These are phyloP conservation scores for Leccinellum luteum DNA, from an alignment of 768 basidiomycete genomes.

Conservation along the genomic window DNA sequence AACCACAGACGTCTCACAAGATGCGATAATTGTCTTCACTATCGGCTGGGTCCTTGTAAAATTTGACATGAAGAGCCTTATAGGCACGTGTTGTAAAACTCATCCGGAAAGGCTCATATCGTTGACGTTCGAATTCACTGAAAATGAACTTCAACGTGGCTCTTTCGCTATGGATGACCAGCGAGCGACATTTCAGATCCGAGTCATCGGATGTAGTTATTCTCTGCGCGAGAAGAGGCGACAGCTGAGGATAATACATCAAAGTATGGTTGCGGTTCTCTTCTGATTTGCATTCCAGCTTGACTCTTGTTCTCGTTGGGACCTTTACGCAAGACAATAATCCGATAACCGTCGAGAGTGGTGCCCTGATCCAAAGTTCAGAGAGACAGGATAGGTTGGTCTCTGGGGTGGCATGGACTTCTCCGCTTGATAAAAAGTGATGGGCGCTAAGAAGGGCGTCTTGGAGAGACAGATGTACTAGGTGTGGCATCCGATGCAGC, in stretches of 20 bases:
- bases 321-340: conserved; percentile 7
- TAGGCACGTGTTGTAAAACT: background rate
- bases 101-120: background rate
- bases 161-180: background rate
- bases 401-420: background rate
- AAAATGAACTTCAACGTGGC: background rate
- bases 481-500: conserved; percentile 33
- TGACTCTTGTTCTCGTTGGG: background rate
- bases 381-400: conserved; percentile 2
- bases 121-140: background rate
- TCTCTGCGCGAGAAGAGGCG: background rate
- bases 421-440: background rate
- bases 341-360: background rate
- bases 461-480: conserved; percentile 34
- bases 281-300: too few species aligned
- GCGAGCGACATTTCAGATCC: background rate
- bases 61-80: background rate
- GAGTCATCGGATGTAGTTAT: background rate
- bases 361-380: background rate
- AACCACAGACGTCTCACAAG: background rate
- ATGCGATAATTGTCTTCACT: background rate
- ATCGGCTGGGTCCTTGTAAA: background rate
- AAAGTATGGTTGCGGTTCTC: too few species aligned
- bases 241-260: too few species aligned
- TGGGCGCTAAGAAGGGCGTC: conserved; percentile 22